phyloP scores from a whole-genome alignment of 345 rosid species.

The Moringa oleifera region DNA sequence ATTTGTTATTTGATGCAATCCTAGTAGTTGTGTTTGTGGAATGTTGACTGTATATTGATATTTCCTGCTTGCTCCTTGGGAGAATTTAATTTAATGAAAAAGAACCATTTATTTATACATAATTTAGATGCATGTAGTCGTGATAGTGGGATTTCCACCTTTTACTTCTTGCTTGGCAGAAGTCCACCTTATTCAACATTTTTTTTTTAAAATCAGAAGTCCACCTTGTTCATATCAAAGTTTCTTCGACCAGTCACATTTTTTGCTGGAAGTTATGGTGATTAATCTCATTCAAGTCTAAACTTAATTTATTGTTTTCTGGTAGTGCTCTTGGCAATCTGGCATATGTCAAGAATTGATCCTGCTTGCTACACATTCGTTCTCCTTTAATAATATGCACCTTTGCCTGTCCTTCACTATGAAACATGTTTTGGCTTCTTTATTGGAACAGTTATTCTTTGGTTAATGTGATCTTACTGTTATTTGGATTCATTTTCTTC shows the following conservation, averaged over 20 bases:
- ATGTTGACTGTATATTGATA: background rate
- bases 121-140: too few relatives aligned
- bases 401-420: too few relatives aligned
- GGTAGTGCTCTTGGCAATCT: background rate
- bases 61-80: background rate
- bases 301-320: background rate
- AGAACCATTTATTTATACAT: too few relatives aligned
- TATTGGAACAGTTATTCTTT: background rate
- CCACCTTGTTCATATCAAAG: too few relatives aligned
- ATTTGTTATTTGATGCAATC: conserved; percentile 13
- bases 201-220: too few relatives aligned
- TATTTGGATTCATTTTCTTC: background rate
- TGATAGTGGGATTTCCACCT: too few relatives aligned
- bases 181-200: too few relatives aligned
- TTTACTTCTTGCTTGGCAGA: too few relatives aligned
- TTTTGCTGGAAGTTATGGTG: background rate
- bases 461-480: background rate
- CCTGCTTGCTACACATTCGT: too few relatives aligned
- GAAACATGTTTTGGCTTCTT: too few relatives aligned
- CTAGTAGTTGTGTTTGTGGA: background rate
- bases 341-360: background rate
- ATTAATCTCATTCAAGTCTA: background rate
- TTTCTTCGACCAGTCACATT: background rate
- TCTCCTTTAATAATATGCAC: too few relatives aligned
- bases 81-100: too few relatives aligned